Percentiles rank a stretch among this genome's conserved stretches.
phyloP scores from a whole-genome alignment of 345 rosid genomes.

The Fremontodendron californicum region DNA sequence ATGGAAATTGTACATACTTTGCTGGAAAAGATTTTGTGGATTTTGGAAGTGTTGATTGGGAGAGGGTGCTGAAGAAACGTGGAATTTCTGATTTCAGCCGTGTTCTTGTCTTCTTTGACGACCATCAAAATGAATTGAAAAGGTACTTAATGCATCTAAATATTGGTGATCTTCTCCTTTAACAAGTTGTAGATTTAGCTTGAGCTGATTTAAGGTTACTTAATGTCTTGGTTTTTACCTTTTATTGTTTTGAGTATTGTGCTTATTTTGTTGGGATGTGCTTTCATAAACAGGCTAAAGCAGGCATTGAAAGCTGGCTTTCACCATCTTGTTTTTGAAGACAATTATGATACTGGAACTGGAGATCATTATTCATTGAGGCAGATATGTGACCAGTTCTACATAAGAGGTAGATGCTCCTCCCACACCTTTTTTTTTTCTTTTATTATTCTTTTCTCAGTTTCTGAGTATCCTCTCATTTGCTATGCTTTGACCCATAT shows the following conservation, averaged over 20 bases:
- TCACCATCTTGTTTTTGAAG: constrained; percentile 89
- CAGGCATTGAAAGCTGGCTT: constrained; percentile 85
- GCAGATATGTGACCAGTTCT: constrained; percentile 93
- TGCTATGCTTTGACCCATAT: not conserved
- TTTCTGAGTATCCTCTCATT: not conserved
- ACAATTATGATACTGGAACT: constrained; percentile 97
- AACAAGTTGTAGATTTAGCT: not conserved
- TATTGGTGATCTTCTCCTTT: not conserved
- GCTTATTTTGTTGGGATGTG: constrained; percentile 8
- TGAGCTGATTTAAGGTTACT: not conserved
- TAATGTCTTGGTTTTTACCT: not conserved
- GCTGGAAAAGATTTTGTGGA: constrained; percentile 97
- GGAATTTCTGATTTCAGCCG: constrained; percentile 59
- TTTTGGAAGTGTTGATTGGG: constrained; percentile 91
- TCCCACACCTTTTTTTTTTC: not conserved
- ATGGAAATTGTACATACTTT: constrained; percentile 91
- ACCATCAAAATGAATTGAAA: constrained; percentile 95
- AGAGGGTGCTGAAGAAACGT: constrained; percentile 54
- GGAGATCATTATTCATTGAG: constrained; percentile 97
- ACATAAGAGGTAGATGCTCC: constrained; percentile 58
- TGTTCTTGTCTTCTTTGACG: constrained; percentile 84
- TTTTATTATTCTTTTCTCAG: not conserved
- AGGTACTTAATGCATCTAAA: constrained; percentile 43
- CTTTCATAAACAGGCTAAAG: constrained; percentile 52
- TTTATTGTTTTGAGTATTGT: not conserved